A percentile compares a stretch with the other conserved stretches of the same genome.
phyloP scores from a whole-genome alignment of 306 rosid species.

The Canavalia gladiata region DNA sequence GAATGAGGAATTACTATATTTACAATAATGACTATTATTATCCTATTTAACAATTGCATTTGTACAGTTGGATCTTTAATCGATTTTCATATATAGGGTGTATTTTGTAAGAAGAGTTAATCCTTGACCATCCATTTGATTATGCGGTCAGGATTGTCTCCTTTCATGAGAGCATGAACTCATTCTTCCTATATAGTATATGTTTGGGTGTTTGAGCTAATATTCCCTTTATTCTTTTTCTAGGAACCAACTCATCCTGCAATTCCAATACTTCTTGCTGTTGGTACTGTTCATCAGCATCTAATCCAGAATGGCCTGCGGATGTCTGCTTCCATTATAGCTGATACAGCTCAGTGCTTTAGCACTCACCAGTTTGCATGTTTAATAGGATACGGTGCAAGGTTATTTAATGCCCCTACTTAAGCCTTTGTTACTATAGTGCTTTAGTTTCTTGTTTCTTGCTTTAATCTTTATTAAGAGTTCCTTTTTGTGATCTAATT shows the following conservation, averaged over 20 bases:
- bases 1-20: too few relatives aligned
- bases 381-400: slow-evolving; percentile 99
- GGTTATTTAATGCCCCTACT: slow-evolving; percentile 62
- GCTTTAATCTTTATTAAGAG: slow-evolving; percentile 16
- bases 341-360: slow-evolving; percentile 98
- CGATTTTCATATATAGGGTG: background rate
- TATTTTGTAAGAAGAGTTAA: background rate
- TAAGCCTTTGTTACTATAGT: slow-evolving; percentile 27
- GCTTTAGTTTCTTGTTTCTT: slow-evolving; percentile 34
- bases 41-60: slow-evolving; percentile 23
- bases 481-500: background rate
- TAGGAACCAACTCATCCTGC: slow-evolving; percentile 97
- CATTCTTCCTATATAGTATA: background rate
- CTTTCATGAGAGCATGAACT: background rate
- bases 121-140: background rate
- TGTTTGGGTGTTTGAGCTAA: slow-evolving; percentile 26
- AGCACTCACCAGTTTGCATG: slow-evolving; percentile 99
- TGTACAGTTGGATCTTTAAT: slow-evolving; percentile 4
- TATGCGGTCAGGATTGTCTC: background rate
- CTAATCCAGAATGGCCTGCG: slow-evolving; percentile 94
- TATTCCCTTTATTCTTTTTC: slow-evolving; percentile 37
- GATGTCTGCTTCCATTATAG: slow-evolving; percentile 88
- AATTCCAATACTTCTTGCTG: slow-evolving; percentile 96
- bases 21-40: background rate
- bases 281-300: slow-evolving; percentile 99